phyloP scores from a whole-genome alignment of 2,329 filamentous ascomycete species.

The Diaporthe citrichinensis region DNA sequence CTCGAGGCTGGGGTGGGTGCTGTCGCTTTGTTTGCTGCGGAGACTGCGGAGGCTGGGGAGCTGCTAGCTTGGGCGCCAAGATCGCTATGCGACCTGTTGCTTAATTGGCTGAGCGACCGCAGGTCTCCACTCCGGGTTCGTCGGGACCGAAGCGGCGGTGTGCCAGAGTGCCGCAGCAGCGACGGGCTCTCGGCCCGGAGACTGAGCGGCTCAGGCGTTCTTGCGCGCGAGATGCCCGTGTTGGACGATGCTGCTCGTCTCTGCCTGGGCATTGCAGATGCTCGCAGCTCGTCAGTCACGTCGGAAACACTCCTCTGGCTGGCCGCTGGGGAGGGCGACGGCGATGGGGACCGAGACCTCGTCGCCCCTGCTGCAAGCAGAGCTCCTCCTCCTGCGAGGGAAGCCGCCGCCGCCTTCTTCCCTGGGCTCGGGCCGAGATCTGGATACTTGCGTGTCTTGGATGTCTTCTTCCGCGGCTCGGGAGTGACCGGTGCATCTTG shows the following conservation, averaged over 20 bases:
- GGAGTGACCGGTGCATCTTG: constrained; percentile 57
- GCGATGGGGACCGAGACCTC: constrained; percentile 53
- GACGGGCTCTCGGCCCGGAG: constrained; percentile 76
- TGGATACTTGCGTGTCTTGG: constrained; percentile 46
- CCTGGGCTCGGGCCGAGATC: constrained; percentile 47
- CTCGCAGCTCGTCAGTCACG: constrained; percentile 45
- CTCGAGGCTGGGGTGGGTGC: constrained; percentile 41
- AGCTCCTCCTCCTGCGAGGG: constrained; percentile 54
- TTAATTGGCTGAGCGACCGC: constrained; percentile 74
- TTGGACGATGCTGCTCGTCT: constrained; percentile 64
- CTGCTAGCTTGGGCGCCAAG: constrained; percentile 47
- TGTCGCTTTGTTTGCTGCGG: constrained; percentile 38
- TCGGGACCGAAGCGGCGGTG: constrained; percentile 79
- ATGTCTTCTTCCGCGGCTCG: constrained; percentile 60
- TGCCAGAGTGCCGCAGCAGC: constrained; percentile 64
- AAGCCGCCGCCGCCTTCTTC: constrained; percentile 42
- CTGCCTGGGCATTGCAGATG: constrained; percentile 48
- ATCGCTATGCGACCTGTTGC: constrained; percentile 46
- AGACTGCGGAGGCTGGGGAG: constrained; percentile 40
- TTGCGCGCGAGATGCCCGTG: constrained; percentile 65
- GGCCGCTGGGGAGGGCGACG: constrained; percentile 41
- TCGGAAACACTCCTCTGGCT: constrained; percentile 58
- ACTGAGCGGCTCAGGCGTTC: constrained; percentile 67
- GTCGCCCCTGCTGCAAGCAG: constrained; percentile 7
- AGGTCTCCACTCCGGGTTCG: constrained; percentile 81